Base-by-base conservation (phyloP, 2,329 filamentous ascomycete species). In the Colletotrichum sidae region DNA sequence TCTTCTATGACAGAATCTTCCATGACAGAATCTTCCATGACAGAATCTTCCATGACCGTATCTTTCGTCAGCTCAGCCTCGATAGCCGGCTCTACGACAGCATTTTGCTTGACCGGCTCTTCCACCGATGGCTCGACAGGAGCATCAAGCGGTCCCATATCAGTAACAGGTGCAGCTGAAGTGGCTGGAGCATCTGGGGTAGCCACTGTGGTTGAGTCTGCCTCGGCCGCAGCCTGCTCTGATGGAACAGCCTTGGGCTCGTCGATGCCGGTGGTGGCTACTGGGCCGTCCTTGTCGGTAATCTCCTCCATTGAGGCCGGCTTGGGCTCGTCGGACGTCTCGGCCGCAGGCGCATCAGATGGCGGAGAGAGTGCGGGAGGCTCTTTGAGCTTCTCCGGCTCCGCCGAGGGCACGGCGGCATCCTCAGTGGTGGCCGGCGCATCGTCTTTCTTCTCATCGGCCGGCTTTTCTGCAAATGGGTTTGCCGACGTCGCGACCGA, bases 281-380 rank as follows among this genome's bases (percentile, higher is more conserved):
- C 67, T 1, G 74, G 68, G 0, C 54, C 65, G 1, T 69, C 68
- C 34, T 67, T 60, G 54, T 61, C 63, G 4, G 55, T 47, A 3
- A 54, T 55, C 13, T 68, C 65, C 33, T 63, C 56, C 34, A 69
- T 47, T n/a, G 59, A 47, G 25, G 63, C 66, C 5, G 65, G 56
- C 58, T 68, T 69, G 33, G 79, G 78, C 8, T 77, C 80, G 68
- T 79, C 69, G 15, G 76, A 75, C 8, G 75, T 73, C 13, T 76
- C 76, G 25, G 55, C 42, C 15, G 34, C 55, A 1, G 67, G 41
- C 69, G 58, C 64, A 13, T 60, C 68, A 7, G 67, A 47, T 1
- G 58, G 61, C 9, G 34, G 72, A 68, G 45, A 69, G 62, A 42
- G 60, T 52, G 54, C 68, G 63, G 9, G 56, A 70, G 67, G 59